Conservation (phyloP, 2,329 filamentous ascomycete genomes). For the Talaromyces sp. region DNA sequence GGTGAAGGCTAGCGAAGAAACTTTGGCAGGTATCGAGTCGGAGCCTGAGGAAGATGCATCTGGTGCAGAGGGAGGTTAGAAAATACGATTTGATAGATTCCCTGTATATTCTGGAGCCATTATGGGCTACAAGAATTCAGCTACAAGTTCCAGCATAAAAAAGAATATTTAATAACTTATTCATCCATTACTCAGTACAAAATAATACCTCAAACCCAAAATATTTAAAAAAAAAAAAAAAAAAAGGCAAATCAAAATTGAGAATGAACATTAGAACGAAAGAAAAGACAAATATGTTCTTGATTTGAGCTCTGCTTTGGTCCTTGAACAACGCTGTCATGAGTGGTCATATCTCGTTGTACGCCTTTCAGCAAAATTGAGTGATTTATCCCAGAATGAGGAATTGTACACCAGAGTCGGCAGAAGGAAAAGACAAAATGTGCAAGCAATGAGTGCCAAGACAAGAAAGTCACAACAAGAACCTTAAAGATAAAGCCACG, state of each 20-base stretch:
- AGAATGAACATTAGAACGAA: constrained; percentile 1
- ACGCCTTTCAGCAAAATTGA: background rate
- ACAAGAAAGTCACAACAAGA: constrained; percentile 11
- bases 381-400: background rate
- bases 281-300: constrained; percentile 8
- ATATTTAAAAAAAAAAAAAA: background rate
- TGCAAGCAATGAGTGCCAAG: constrained; percentile 8
- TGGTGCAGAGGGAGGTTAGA: constrained; percentile 15
- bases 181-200: constrained; percentile 7
- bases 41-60: constrained; percentile 30
- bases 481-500: constrained; percentile 12
- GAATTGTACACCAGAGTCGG: background rate
- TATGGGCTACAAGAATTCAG: background rate
- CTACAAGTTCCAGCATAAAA: background rate
- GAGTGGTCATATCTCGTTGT: constrained; percentile 5
- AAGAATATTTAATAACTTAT: background rate
- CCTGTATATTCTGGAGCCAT: background rate
- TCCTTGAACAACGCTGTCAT: background rate
- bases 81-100: background rate
- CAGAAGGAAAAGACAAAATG: background rate
- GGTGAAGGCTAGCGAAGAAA: constrained; percentile 5
- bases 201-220: background rate
- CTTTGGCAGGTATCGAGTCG: constrained; percentile 24
- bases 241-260: constrained; percentile 15
- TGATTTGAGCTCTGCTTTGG: background rate